Conservation (phyloP, 306 rosid species). For the Heteromeles arbutifolia region DNA sequence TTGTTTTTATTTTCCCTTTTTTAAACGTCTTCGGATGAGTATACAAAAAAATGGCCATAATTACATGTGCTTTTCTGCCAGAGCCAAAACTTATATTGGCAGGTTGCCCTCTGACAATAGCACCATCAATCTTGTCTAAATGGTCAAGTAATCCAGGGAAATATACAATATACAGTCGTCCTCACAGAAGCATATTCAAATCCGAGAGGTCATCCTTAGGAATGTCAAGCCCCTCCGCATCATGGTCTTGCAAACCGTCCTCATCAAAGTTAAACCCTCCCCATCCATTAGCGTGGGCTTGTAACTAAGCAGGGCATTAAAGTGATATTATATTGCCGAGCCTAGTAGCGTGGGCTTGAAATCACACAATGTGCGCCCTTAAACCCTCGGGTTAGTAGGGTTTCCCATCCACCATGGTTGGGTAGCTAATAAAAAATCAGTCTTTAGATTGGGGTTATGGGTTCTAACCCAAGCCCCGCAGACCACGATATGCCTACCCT, state of each 20-base stretch:
- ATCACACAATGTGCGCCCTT: too few relatives aligned
- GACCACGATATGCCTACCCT: too few relatives aligned
- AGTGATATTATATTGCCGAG: too few relatives aligned
- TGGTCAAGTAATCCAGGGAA: constrained; percentile 29
- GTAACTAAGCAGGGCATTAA: too few relatives aligned
- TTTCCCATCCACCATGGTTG: too few relatives aligned
- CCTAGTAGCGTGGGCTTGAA: too few relatives aligned
- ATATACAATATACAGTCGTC: constrained; percentile 36
- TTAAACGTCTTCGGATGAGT: constrained; percentile 35
- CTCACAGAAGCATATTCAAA: constrained; percentile 49
- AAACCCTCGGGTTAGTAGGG: too few relatives aligned
- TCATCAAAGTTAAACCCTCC: constrained; percentile 68
- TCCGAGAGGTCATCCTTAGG: constrained; percentile 90
- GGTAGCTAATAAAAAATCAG: too few relatives aligned
- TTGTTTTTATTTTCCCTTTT: constrained; percentile 16
- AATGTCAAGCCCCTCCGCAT: constrained; percentile 56
- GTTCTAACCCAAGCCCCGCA: too few relatives aligned
- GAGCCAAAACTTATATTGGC: constrained; percentile 54
- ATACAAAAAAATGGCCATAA: constrained; percentile 66
- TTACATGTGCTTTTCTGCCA: constrained; percentile 51
- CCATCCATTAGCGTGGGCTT: too few relatives aligned
- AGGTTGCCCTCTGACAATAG: constrained; percentile 42
- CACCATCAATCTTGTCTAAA: constrained; percentile 26
- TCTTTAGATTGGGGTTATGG: too few relatives aligned
- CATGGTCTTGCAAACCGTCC: constrained; percentile 55